Evolutionary conservation across 2,329 filamentous ascomycete genomes (phyloP).

Genomic region (Emergomyces pasteurianus): DNA sequence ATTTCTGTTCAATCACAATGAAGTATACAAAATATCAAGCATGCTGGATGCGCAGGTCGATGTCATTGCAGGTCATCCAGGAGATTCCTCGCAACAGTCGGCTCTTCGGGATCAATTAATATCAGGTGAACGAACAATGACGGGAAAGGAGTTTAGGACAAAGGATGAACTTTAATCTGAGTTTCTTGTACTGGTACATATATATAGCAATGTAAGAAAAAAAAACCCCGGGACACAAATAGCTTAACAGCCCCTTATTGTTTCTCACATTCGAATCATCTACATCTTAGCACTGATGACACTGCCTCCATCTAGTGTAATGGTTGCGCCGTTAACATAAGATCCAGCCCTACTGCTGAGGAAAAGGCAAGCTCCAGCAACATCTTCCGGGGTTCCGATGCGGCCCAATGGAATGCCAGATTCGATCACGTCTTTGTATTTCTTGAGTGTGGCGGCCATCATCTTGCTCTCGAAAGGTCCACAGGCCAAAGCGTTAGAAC

Average conservation of each 20-base stretch:
- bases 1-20: not conserved
- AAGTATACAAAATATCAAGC: not conserved
- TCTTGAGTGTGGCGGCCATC: conserved; percentile 42
- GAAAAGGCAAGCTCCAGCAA: conserved; percentile 61
- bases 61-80: not conserved
- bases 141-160: no score
- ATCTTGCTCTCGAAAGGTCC: conserved; percentile 50
- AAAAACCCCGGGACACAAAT: not conserved
- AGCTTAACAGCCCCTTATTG: not conserved
- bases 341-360: conserved; percentile 54
- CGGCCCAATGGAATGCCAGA: conserved; percentile 52
- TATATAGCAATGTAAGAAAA: not conserved
- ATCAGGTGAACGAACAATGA: not conserved
- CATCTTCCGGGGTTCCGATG: conserved; percentile 56
- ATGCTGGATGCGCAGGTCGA: not conserved
- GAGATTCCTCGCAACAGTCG: not conserved
- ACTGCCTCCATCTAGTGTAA: conserved; percentile 50
- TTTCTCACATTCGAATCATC: not conserved
- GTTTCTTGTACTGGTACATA: not conserved
- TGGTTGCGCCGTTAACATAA: conserved; percentile 54
- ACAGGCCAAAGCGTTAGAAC: conserved; percentile 56
- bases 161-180: not conserved
- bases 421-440: conserved; percentile 38
- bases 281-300: conserved; percentile 31
- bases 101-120: not conserved